A percentile compares a stretch with the other conserved stretches of the same genome.
Evolutionary conservation across 768 basidiomycete genomes (phyloP).

Genomic region (Pisolithus albus): DNA sequence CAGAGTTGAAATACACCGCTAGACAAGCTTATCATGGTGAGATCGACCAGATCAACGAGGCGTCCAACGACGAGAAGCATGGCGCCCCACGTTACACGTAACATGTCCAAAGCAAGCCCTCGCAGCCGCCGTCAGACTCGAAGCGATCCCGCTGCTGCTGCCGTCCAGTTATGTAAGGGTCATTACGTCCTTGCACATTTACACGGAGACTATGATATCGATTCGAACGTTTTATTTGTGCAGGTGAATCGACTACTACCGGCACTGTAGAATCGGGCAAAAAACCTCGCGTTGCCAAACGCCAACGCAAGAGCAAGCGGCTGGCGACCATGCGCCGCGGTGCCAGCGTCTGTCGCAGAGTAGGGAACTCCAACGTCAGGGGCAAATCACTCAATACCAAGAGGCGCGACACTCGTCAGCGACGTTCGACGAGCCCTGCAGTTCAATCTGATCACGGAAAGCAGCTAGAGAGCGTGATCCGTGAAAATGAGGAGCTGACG

Average conservation of each 20-base stretch:
- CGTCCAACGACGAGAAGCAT: conserved; percentile 21
- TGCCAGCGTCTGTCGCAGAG: too few relatives aligned
- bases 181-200: not conserved
- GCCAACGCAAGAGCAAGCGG: not conserved
- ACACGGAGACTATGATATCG: not conserved
- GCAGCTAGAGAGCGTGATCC: conserved; percentile 31
- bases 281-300: not conserved
- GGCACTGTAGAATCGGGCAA: not conserved
- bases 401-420: conserved; percentile 24
- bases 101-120: conserved; percentile 15
- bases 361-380: not conserved
- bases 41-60: conserved; percentile 3
- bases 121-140: not conserved
- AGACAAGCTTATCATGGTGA: conserved; percentile 13
- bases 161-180: not conserved
- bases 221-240: not conserved
- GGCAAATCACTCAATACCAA: not conserved
- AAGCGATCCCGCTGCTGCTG: not conserved
- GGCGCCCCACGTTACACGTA: conserved; percentile 8
- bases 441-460: conserved; percentile 33
- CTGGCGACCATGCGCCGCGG: too few relatives aligned
- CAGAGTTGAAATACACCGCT: too few relatives aligned
- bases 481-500: conserved; percentile 37
- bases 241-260: not conserved
- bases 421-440: conserved; percentile 22